These are phyloP conservation scores for Amborella trichopoda DNA, from an alignment of 164 flowering plant genomes.

Conservation along the genomic window DNA sequence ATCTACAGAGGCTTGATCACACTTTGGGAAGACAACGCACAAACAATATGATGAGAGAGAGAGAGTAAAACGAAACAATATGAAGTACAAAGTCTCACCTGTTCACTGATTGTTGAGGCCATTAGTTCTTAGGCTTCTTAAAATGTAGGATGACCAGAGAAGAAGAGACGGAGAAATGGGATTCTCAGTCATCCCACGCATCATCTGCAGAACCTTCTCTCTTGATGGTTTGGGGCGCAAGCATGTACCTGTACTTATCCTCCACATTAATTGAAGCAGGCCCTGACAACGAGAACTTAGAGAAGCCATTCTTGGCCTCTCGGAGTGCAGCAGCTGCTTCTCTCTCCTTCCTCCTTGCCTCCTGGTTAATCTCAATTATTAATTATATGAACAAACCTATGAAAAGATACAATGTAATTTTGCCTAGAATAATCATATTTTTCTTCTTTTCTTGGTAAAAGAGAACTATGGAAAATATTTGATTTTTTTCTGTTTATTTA, in stretches of 20 bases:
- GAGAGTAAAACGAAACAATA: too few species aligned
- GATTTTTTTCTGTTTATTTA: too few species aligned
- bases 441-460: too few species aligned
- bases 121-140: too few species aligned
- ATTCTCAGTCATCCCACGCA: constrained; percentile 56
- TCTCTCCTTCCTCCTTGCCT: constrained; percentile 56
- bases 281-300: constrained; percentile 24
- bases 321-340: constrained; percentile 48
- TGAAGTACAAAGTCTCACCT: too few species aligned
- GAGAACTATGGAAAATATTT: too few species aligned
- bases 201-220: constrained; percentile 55
- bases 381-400: neutral
- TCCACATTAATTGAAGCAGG: constrained; percentile 34
- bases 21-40: too few species aligned
- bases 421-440: neutral
- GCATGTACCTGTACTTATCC: constrained; percentile 57
- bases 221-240: constrained; percentile 25
- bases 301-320: constrained; percentile 32
- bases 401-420: neutral
- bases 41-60: too few species aligned
- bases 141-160: too few species aligned
- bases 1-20: too few species aligned
- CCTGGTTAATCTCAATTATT: constrained; percentile 15
- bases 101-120: too few species aligned
- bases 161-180: neutral